These are phyloP conservation scores for Gamarada debralockiae DNA, from an alignment of 495 filamentous ascomycete species.

Conservation along the genomic window DNA sequence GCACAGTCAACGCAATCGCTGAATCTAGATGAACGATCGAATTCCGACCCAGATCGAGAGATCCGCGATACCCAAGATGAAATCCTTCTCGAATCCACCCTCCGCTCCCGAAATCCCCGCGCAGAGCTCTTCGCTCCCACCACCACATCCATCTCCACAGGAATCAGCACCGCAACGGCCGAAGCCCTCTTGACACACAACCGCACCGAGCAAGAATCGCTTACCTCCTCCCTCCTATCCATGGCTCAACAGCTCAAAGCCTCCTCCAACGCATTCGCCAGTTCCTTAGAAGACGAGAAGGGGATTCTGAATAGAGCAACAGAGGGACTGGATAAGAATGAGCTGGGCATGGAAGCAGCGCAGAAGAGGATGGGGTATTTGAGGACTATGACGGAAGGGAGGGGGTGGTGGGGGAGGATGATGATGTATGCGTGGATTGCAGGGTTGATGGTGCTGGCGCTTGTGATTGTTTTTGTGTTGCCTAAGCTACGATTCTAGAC, in stretches of 20 bases:
- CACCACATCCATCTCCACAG: conserved; percentile 11
- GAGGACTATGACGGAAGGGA: conserved; percentile 72
- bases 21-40: neutral
- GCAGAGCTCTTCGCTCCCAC: conserved; percentile 4
- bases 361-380: conserved; percentile 70
- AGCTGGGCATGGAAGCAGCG: conserved; percentile 68
- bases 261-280: conserved; percentile 64
- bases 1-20: no score
- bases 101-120: conserved; percentile 18
- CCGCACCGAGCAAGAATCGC: conserved; percentile 75
- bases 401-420: conserved; percentile 83
- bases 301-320: conserved; percentile 64
- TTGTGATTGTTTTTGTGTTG: conserved; percentile 73
- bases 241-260: conserved; percentile 78
- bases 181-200: conserved; percentile 72
- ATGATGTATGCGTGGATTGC: conserved; percentile 81
- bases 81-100: conserved; percentile 20
- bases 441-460: conserved; percentile 67
- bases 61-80: conserved; percentile 15
- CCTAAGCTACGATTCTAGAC: conserved; percentile 82
- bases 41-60: neutral
- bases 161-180: conserved; percentile 33
- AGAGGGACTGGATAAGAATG: conserved; percentile 72
- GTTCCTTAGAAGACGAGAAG: conserved; percentile 68
- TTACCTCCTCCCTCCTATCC: conserved; percentile 72